Base-by-base conservation (phyloP, 2,329 filamentous ascomycete species). In the Reticulascus tulasneorum region DNA sequence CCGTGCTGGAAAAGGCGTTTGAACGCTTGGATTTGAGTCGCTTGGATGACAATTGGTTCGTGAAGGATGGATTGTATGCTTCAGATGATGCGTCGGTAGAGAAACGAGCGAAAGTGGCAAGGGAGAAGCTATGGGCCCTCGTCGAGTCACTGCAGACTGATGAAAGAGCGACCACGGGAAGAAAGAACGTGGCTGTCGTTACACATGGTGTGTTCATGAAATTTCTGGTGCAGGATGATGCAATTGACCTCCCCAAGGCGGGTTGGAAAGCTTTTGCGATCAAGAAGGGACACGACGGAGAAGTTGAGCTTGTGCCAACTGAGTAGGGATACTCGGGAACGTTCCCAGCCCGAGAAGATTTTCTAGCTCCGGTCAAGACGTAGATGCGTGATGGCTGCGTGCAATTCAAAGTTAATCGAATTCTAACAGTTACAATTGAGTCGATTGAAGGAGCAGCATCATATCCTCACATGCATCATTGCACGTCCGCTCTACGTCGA, bases 171-270 rank as follows among this genome's bases (percentile, higher is more conserved):
- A 27, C 9, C n/a, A 12, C 12, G 12, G 23, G 22, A 22, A 47
- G 35, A 37, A 45, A 15, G 35, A 41, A 51, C 39, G 44, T 55
- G 22, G 48, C 50, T 6, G 49, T 55, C 23, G 50, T 56, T 16
- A 56, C 53, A 9, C 52, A 56, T 42, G 53, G 53, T 10, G 47
- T 53, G 13, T 56, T 56, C 32, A 56, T 56, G 52, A 54, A 54
- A 42, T 53, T 52, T 33, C 24, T 56, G 23, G 38, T 44, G 11
- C 37, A 49, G 35, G 51, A 54, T 33, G 21, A 42, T 16, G 33
- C 29, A 18, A 53, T 56, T 38, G 50, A 56, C 37, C 40, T 56
- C 13, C 52, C 52, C n/a, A 56, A 56, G 46, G 52, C 51, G 10
- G 52, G 53, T 5, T 56, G 52, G 50, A 55, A 47, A 40, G 46